Conservation (phyloP, 139 green algal genomes). For the Asterochloris sp. region DNA sequence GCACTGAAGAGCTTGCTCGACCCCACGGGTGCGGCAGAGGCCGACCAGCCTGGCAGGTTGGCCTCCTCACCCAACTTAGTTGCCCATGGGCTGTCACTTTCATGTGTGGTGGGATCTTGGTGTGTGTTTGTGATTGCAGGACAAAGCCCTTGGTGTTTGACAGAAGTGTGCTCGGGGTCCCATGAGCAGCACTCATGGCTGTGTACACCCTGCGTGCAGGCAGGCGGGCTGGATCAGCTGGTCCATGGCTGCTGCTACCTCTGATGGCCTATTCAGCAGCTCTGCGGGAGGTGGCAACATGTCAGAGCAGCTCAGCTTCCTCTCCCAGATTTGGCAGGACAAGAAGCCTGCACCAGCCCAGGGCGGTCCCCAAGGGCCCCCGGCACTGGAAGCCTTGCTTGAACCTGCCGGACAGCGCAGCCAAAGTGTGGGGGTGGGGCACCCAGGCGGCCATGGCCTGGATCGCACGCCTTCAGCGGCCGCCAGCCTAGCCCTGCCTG, state of each 20-base stretch:
- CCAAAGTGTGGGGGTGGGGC: no score
- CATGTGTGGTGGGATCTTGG: no score
- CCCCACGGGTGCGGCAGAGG: no score
- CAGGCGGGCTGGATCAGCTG: background rate
- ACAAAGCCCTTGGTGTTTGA: background rate
- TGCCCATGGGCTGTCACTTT: no score
- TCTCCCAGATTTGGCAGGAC: conserved; percentile 16
- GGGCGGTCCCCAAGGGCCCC: background rate
- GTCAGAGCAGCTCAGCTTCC: conserved; percentile 8
- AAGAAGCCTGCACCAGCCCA: background rate
- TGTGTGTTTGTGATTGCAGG: background rate
- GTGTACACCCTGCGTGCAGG: background rate
- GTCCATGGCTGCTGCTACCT: background rate
- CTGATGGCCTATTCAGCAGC: conserved; percentile 2
- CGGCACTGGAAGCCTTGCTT: no score
- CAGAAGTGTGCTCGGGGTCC: background rate
- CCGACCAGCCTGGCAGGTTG: no score
- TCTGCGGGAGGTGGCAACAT: background rate
- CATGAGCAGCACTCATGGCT: background rate
- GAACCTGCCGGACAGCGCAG: background rate
- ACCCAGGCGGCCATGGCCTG: no score
- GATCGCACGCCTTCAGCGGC: background rate
- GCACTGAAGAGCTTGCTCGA: no score
- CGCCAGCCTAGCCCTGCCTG: background rate
- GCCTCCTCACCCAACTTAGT: no score